A percentile compares a stretch with the other conserved stretches of the same genome.
Conservation (phyloP, 2,329 filamentous ascomycete genomes). For the Geosmithia morbida region DNA sequence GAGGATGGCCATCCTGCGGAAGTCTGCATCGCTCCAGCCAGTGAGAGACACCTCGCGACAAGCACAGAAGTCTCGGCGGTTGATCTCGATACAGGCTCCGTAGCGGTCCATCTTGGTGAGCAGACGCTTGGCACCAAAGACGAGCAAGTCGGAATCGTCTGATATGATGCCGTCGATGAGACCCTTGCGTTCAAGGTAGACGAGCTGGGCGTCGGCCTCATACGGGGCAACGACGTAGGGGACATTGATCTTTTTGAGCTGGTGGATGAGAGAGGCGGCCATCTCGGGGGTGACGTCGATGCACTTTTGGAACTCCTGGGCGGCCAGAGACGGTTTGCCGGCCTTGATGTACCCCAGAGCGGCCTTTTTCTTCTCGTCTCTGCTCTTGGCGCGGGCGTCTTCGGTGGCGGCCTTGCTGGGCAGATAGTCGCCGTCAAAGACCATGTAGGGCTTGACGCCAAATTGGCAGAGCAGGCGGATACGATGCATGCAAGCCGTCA, state of each 20-base stretch:
- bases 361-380: constrained; percentile 60
- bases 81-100: constrained; percentile 85
- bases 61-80: constrained; percentile 74
- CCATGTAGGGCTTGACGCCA: constrained; percentile 82
- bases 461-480: constrained; percentile 92
- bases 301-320: constrained; percentile 82
- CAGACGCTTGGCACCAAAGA: constrained; percentile 83
- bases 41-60: constrained; percentile 79
- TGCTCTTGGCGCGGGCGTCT: constrained; percentile 54
- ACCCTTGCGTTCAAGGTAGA: constrained; percentile 79
- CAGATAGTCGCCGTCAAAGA: constrained; percentile 91
- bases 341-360: constrained; percentile 71
- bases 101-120: constrained; percentile 92
- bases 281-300: constrained; percentile 94
- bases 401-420: constrained; percentile 90
- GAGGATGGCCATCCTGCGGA: constrained; percentile 88
- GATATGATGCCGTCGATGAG: constrained; percentile 80
- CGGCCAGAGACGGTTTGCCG: constrained; percentile 67
- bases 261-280: constrained; percentile 83
- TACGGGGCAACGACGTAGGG: constrained; percentile 92
- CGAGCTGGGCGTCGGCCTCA: constrained; percentile 93
- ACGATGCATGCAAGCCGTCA: constrained; percentile 79
- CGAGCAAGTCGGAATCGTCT: constrained; percentile 89
- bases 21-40: constrained; percentile 85
- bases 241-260: constrained; percentile 66